A percentile compares a stretch with the other conserved stretches of the same genome.
These are phyloP conservation scores for Wallacemonas sp. DNA, from an alignment of 208 protist genomes.

Conservation along the genomic window DNA sequence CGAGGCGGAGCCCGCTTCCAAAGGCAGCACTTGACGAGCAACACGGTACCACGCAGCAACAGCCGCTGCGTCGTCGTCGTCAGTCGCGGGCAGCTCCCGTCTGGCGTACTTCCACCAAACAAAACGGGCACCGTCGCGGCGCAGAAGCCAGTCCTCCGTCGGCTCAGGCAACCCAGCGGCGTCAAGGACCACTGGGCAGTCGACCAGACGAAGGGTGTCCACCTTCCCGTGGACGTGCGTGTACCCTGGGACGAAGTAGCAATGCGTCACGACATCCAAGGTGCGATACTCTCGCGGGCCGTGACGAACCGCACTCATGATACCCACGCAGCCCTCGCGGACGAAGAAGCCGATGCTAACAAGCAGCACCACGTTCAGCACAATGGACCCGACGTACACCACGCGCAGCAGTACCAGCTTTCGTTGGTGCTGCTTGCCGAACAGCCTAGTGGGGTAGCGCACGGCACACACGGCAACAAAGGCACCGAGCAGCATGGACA, in stretches of 20 bases:
- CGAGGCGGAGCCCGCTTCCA: neutral
- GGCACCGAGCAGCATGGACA: constrained; percentile 42
- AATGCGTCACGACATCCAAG: constrained; percentile 64
- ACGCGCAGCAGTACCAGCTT: neutral
- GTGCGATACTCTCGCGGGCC: constrained; percentile 25
- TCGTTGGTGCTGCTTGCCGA: no score
- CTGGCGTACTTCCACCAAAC: constrained; percentile 61
- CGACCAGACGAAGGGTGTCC: constrained; percentile 34
- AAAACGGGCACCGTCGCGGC: constrained; percentile 14
- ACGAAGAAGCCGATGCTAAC: constrained; percentile 40
- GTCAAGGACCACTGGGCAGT: constrained; percentile 58
- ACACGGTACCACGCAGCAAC: constrained; percentile 2
- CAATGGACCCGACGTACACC: neutral
- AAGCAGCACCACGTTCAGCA: constrained; percentile 36
- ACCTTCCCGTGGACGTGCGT: constrained; percentile 73
- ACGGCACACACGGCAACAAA: constrained; percentile 31
- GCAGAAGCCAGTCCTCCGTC: constrained; percentile 45
- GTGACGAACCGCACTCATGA: constrained; percentile 42
- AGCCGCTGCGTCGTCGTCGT: neutral
- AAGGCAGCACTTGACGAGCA: constrained; percentile 19
- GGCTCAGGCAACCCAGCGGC: constrained; percentile 16
- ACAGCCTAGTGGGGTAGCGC: neutral
- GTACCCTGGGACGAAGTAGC: constrained; percentile 73
- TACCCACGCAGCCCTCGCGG: constrained; percentile 36
- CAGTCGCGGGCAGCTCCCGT: neutral